Conservation (phyloP, 805 yeast genomes). For the Novakomyces olei region DNA sequence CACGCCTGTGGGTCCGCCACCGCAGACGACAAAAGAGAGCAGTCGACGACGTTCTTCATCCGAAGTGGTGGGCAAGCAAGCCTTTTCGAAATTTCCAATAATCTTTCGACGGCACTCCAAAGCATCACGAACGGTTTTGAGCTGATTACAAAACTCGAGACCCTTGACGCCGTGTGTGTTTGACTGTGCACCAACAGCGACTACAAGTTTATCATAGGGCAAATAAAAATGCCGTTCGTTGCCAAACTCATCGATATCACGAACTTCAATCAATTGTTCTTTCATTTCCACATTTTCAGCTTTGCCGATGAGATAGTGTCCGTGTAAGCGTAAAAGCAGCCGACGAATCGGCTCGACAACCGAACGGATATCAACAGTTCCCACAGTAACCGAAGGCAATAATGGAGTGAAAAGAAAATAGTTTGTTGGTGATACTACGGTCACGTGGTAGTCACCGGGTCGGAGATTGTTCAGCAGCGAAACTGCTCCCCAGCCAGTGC, state of each 20-base stretch:
- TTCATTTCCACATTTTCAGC: constrained; percentile 70
- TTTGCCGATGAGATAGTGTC: constrained; percentile 61
- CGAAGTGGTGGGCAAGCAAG: constrained; percentile 33
- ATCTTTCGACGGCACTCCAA: constrained; percentile 59
- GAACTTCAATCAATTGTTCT: constrained; percentile 37
- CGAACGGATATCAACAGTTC: constrained; percentile 67
- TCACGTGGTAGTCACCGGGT: constrained; percentile 67
- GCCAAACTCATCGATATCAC: constrained; percentile 14
- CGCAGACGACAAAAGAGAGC: constrained; percentile 43
- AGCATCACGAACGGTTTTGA: constrained; percentile 80
- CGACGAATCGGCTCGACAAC: constrained; percentile 84
- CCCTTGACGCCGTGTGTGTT: constrained; percentile 92
- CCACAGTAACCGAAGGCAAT: constrained; percentile 85
- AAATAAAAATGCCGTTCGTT: constrained; percentile 24
- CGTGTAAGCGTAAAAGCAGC: constrained; percentile 63
- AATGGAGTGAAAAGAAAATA: constrained; percentile 86
- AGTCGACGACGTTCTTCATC: constrained; percentile 40
- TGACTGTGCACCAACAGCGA: constrained; percentile 90
- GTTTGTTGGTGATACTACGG: constrained; percentile 81
- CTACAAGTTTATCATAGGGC: constrained; percentile 62
- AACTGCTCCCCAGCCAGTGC: constrained; percentile 91
- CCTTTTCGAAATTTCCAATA: constrained; percentile 51
- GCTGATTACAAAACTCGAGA: constrained; percentile 52
- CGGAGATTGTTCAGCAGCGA: constrained; percentile 67
- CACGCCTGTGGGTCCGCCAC: constrained; percentile 60